phyloP scores from a whole-genome alignment of 2,329 filamentous ascomycete species.

The Nemania serpens region DNA sequence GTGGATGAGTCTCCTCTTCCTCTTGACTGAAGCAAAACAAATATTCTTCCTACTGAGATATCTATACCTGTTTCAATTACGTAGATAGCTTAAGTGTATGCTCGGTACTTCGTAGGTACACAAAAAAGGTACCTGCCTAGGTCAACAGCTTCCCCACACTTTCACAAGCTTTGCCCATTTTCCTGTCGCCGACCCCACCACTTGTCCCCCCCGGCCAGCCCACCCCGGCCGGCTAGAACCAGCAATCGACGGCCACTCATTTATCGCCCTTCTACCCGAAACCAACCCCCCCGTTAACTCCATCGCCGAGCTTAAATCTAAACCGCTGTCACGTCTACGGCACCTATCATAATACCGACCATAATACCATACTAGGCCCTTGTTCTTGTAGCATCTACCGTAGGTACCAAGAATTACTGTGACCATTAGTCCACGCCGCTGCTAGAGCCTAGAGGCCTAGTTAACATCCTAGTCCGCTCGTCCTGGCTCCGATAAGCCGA shows the following conservation, averaged over 20 bases:
- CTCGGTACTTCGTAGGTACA: too few relatives aligned
- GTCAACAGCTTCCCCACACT: conserved; percentile 38
- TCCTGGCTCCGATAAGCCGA: conserved; percentile 24
- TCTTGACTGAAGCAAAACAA: too few relatives aligned
- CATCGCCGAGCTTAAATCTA: conserved; percentile 21
- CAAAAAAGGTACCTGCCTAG: neutral
- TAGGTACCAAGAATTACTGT: neutral
- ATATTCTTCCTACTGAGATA: too few relatives aligned
- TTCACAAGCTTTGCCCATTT: conserved; percentile 43
- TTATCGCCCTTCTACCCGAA: conserved; percentile 39
- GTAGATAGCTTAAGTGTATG: too few relatives aligned
- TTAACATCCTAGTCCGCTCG: conserved; percentile 21
- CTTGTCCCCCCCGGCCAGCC: conserved; percentile 20
- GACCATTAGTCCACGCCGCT: neutral
- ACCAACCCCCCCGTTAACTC: conserved; percentile 16
- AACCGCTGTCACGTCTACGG: conserved; percentile 2
- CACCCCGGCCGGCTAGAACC: conserved; percentile 33
- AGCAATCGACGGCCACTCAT: conserved; percentile 35
- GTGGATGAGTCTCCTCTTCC: too few relatives aligned
- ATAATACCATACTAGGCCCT: conserved; percentile 7
- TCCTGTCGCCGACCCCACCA: neutral
- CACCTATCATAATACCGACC: neutral
- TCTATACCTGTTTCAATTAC: too few relatives aligned
- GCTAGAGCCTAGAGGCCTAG: neutral
- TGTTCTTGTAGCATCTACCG: conserved; percentile 1